Base-by-base conservation (phyloP, 352 stramenopile genomes). In the Globisporangium recalcitrans region DNA sequence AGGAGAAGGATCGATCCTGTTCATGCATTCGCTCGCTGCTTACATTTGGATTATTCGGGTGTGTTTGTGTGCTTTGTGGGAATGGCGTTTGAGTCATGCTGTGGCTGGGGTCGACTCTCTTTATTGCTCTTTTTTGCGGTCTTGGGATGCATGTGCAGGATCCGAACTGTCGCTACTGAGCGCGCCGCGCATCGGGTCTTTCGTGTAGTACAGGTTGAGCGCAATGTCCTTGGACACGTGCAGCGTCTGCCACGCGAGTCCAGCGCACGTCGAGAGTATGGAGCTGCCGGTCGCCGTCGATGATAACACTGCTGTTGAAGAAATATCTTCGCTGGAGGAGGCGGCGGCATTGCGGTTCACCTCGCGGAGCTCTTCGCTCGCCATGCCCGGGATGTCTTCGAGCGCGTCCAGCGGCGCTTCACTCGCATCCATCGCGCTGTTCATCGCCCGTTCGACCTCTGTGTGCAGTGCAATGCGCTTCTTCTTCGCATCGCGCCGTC, bases 381-480 rank as follows among this genome's bases (percentile, higher is more conserved):
- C 49, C 60, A 79, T 63, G 5, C 67, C 67, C 1, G 64, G 29
- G 3, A 65, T 57, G 9, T 62, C 60, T 5, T 72, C 75, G 53
- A 87, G 65, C 8, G 69, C 68, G 9, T 78, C 70, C 44, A 85
- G 55, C 22, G 75, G 65, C 9, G 56, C 54, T 1, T 72, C 63
- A 10, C 42, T 27, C 7, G 13, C 54, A 29, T 65, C 67, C 3
- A 82, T 54, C 1, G 77, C 72, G 27, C 64, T 74, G 22, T 64
- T 66, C 9, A 87, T 72, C 1, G 74, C 75, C 62, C 80, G 75
- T 58, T 87, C 80, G n/a, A 86, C 80, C 62, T 89, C 80, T 1
- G 59, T 63, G 47, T 86, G 75, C 4, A 73, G 70, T n/a, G 60
- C 69, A 6, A 60, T 64, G 29, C 71, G 61, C 62, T 63, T 70